Evolutionary conservation across 2,329 filamentous ascomycete genomes (phyloP).

Genomic region (Fusarium compactum): DNA sequence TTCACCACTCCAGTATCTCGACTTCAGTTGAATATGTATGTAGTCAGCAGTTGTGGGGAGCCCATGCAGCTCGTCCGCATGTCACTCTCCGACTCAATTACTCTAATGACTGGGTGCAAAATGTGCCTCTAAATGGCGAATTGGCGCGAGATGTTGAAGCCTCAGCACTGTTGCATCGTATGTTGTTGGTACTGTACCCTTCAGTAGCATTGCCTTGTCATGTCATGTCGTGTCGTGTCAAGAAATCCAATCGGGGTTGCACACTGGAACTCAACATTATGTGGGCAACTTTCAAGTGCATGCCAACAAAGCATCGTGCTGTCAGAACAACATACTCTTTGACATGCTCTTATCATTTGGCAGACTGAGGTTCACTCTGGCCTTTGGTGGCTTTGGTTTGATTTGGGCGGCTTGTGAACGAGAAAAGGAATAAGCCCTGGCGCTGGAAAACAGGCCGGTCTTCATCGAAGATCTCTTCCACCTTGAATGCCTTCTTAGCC

Average conservation of each 20-base stretch:
- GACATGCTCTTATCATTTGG: constrained; percentile 32
- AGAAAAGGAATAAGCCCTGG: constrained; percentile 71
- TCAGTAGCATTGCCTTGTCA: constrained; percentile 2
- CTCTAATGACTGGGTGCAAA: not conserved
- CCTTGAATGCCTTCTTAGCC: constrained; percentile 73
- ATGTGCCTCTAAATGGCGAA: constrained; percentile 11
- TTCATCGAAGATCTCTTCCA: constrained; percentile 72
- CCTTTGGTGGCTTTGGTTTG: constrained; percentile 31
- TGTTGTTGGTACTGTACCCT: constrained; percentile 26
- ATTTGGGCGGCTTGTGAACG: constrained; percentile 60
- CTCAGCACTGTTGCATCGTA: constrained; percentile 26
- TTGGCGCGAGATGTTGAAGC: constrained; percentile 14
- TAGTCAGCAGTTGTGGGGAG: constrained; percentile 12
- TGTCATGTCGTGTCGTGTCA: not conserved
- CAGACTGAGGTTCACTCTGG: constrained; percentile 32
- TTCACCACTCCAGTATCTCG: constrained; percentile 10
- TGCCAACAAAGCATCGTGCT: constrained; percentile 29
- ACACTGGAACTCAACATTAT: constrained; percentile 1
- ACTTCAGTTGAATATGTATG: constrained; percentile 11
- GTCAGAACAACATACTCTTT: constrained; percentile 38
- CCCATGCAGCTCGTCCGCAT: constrained; percentile 15
- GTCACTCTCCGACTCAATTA: constrained; percentile 6
- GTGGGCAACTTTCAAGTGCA: constrained; percentile 16
- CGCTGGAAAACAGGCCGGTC: constrained; percentile 68
- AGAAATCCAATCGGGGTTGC: constrained; percentile 15